Conservation (phyloP, 352 stramenopile species). For the Globisporangium megalacanthum region DNA sequence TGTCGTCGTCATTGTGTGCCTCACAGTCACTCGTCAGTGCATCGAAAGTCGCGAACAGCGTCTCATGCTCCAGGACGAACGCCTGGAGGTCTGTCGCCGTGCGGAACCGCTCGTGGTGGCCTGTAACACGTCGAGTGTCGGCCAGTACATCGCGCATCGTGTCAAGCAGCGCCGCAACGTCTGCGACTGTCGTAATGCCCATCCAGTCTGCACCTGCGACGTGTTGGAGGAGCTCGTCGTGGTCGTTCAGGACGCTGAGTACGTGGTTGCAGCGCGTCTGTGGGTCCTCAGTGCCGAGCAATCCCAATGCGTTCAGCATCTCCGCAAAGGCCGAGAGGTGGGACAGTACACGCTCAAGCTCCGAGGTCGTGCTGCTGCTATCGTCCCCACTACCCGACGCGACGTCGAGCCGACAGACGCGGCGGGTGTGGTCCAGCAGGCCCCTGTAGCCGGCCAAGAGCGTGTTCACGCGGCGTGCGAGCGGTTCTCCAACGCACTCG, state of each 20-base stretch:
- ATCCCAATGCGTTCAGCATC: slow-evolving; percentile 1
- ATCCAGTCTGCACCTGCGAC: neutral
- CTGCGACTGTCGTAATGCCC: slow-evolving; percentile 2
- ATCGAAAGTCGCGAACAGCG: neutral
- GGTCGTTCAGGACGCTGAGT: neutral
- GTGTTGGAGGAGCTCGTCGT: slow-evolving; percentile 4
- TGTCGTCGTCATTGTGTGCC: neutral
- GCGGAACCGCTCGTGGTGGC: slow-evolving; percentile 2
- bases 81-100: slow-evolving; percentile 5
- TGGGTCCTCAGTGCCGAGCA: neutral
- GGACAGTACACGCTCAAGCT: no score
- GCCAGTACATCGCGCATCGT: neutral
- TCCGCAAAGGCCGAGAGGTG: neutral
- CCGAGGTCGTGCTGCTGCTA: neutral
- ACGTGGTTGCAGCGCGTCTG: neutral
- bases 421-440: neutral
- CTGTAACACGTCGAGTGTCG: neutral
- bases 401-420: neutral
- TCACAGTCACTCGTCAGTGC: neutral
- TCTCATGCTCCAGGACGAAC: slow-evolving; percentile 3
- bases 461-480: neutral
- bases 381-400: neutral
- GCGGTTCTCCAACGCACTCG: no score
- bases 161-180: slow-evolving; percentile 2
- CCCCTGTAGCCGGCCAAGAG: neutral